Percentiles rank a stretch among this genome's conserved stretches.
Evolutionary conservation across 176 grass and related monocot genomes (phyloP).

Genomic region (Cenchrus americanus): DNA sequence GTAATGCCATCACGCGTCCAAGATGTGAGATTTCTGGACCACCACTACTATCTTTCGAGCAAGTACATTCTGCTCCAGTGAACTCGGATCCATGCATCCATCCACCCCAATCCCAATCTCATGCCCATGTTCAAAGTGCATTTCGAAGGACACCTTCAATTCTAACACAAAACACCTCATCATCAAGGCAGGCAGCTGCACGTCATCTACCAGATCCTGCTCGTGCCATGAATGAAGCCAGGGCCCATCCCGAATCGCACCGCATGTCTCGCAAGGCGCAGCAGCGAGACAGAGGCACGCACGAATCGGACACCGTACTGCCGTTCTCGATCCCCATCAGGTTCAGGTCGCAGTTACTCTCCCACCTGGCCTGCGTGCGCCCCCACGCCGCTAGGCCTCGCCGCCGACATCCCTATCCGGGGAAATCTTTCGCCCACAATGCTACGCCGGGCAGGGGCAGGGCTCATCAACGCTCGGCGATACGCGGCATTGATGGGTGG

Average conservation of each 20-base stretch:
- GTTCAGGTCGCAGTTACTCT: not conserved
- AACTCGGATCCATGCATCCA: not conserved
- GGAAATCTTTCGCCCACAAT: not conserved
- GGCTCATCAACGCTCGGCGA: not conserved
- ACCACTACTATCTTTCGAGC: not conserved
- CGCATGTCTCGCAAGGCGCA: not conserved
- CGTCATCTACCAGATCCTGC: not conserved
- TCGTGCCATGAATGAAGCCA: not conserved
- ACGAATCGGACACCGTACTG: not conserved
- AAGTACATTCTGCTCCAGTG: not conserved
- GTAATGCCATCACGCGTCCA: not conserved
- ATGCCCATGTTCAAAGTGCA: not conserved
- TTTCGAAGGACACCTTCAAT: not conserved
- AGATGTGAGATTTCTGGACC: not conserved
- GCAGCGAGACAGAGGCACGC: too few species aligned
- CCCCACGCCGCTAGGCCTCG: too few species aligned
- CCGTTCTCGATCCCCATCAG: not conserved
- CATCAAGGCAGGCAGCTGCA: too few species aligned
- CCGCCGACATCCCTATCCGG: not conserved
- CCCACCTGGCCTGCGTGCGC: too few species aligned
- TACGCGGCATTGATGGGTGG: not conserved
- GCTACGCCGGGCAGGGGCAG: slow-evolving; percentile 13
- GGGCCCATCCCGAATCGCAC: too few species aligned
- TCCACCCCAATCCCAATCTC: not conserved
- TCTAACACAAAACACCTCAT: not conserved